Base-by-base conservation (phyloP, 2,329 filamentous ascomycete species). In the Sclerotinia glacialis region DNA sequence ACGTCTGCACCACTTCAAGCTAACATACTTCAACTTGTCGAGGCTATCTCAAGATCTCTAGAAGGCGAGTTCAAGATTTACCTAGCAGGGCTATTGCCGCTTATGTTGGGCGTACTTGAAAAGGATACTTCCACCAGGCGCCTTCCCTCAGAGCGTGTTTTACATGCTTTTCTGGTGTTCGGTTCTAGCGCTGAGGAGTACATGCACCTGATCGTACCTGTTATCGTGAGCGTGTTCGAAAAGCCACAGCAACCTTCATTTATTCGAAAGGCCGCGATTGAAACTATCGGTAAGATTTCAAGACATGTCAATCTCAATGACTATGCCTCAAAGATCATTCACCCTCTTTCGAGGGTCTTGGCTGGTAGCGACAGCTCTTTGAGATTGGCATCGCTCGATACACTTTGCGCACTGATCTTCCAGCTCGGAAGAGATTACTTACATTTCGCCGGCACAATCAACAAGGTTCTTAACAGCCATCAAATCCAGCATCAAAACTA, bases 21-120 rank as follows among this genome's bases (percentile, higher is more conserved):
- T 0, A 99, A 96, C 0, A 97, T 99, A 65, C 80, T 99, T 63
- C 90, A 90, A 1, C 83, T 99, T 34, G 90, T 99, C 9, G 95
- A 99, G 78, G 92, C 94, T 0, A 97, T 99, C 67, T 92, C 95
- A 5, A 88, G 91, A 68, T 96, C 95, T 0, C 81, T 99, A 1
- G 95, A 99, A 75, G 95, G 95, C 70, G 95, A 99, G 76, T 99
- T 99, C 82, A 97, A 98, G 78, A 90, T 97, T 53, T 97, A 97
- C 74, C 81, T 99, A 14, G 95, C 95, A 5, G 87, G 89, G 16
- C 82, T 99, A 21, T 83, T 99, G 3, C 96, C 95, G 0, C 82
- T 96, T 62, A 97, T 99, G 94, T 87, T 99, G 2, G 91, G 92
- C 31, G 91, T 96, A 3, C 84, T 99, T 23, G 94, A 99, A 71